Evolutionary conservation across 768 basidiomycete genomes (phyloP).

Genomic region (Holtermannia corniformis): DNA sequence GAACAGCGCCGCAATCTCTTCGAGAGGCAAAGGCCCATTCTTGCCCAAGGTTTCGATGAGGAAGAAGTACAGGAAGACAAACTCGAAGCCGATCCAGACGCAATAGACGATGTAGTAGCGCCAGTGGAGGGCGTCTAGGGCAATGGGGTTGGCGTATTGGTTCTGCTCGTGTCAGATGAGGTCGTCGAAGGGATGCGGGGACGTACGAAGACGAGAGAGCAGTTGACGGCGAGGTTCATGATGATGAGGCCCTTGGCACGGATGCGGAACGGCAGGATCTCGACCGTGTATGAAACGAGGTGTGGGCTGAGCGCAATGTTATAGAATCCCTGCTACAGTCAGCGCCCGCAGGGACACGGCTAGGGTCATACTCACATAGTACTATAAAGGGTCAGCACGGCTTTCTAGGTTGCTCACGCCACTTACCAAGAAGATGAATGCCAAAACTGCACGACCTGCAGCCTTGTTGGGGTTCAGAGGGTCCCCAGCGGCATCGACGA

Average conservation of each 20-base stretch:
- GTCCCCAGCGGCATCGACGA: conserved; percentile 15
- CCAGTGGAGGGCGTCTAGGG: not conserved
- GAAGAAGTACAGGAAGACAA: conserved; percentile 33
- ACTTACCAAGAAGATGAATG: conserved; percentile 60
- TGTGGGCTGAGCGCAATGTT: conserved; percentile 79
- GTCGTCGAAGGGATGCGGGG: not conserved
- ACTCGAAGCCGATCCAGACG: conserved; percentile 30
- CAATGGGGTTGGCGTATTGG: not conserved
- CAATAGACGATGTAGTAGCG: conserved; percentile 23
- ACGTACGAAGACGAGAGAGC: conserved; percentile 29
- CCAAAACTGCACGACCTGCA: conserved; percentile 57
- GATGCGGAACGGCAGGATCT: conserved; percentile 71
- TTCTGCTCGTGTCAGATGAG: not conserved
- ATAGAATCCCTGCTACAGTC: conserved; percentile 50
- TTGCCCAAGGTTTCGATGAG: conserved; percentile 32
- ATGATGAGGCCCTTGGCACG: conserved; percentile 79
- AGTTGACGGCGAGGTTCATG: conserved; percentile 46
- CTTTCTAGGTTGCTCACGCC: no score
- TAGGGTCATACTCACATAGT: no score
- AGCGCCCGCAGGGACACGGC: conserved; percentile 13
- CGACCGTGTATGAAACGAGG: conserved; percentile 64
- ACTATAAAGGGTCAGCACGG: no score
- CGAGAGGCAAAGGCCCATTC: conserved; percentile 18
- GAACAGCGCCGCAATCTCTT: conserved; percentile 23
- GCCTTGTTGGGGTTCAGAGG: conserved; percentile 16